Evolutionary conservation across 352 stramenopile genomes (phyloP), one percentile per base, ranked within the genome.

Genomic region (Globisporangium yorkense): DNA sequence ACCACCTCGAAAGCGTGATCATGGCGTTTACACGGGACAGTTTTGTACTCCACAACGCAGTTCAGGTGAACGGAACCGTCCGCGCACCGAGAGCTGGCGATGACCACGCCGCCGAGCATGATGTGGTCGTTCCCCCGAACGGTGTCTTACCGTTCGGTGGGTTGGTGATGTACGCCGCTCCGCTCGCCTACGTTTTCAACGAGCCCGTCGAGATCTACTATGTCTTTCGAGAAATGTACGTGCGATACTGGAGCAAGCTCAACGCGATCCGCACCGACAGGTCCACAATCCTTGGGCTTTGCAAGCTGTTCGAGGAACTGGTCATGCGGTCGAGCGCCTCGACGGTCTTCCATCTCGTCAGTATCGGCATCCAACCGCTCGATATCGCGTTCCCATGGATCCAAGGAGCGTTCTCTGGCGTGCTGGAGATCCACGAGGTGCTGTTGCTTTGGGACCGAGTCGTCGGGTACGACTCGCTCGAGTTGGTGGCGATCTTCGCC

Each of bases 341-440:
- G 24, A 66, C 67, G 2, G 68, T 87, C n/a, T 80, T 88, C 49
- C 80, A 89, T 54, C 70, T 89, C 24, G 54, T 84, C 50, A 81
- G 75, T 62, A 64, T 80, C 29, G 75, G 74, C 24, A 59, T 93
- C 39, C 61, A 67, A 59, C 83, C 83, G 16, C 62, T 93, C 37
- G 75, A 85, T 50, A 76, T 93, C 44, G 83, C 74, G 20, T 93
- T 93, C 56, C 77, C 79, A 20, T 93, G 83, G 83, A 86, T 93
- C 51, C 83, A 93, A 50, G 69, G 68, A 52, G 83, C 76, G 20
- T 91, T 93, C 56, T 91, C 83, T 0, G 74, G 79, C n/a, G 63
- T 91, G 33, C 66, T 93, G 5, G 77, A 90, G 58, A 84, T 90
- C 48, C 55, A 80, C 9, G 77, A 93, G 60, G 66, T 93, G 39